A percentile compares a stretch with the other conserved stretches of the same genome.
phyloP scores from a whole-genome alignment of 2,329 filamentous ascomycete species.

The Geosmithia putterillii region DNA sequence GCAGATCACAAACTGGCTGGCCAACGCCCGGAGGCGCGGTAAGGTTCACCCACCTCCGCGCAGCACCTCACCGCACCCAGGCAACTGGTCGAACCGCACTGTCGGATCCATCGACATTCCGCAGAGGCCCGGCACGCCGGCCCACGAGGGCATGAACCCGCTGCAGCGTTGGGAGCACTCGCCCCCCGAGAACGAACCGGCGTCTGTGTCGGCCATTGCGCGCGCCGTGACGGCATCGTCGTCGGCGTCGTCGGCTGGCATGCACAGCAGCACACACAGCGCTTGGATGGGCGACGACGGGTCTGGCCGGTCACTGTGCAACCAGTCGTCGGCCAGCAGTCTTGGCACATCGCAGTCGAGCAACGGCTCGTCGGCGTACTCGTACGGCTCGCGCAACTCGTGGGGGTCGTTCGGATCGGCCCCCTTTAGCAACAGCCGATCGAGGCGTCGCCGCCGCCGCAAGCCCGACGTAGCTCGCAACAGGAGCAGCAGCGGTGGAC shows the following conservation, averaged over 20 bases:
- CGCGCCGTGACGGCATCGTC: constrained; percentile 41
- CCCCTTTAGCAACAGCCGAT: constrained; percentile 27
- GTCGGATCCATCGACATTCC: constrained; percentile 61
- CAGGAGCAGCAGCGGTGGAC: neutral
- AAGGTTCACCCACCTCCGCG: constrained; percentile 56
- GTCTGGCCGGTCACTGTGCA: constrained; percentile 43
- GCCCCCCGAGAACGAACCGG: constrained; percentile 47
- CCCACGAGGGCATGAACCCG: constrained; percentile 40
- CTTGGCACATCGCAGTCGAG: constrained; percentile 49
- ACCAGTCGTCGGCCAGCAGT: constrained; percentile 48
- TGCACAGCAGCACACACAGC: constrained; percentile 45
- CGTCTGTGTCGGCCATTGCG: constrained; percentile 45
- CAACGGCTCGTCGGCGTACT: constrained; percentile 41
- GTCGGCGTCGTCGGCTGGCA: constrained; percentile 35
- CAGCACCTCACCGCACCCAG: constrained; percentile 56
- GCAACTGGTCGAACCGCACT: constrained; percentile 41
- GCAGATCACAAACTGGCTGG: constrained; percentile 87
- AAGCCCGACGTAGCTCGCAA: no score
- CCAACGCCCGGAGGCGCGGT: constrained; percentile 73
- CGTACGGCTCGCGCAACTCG: constrained; percentile 44
- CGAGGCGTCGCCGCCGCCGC: constrained; percentile 33
- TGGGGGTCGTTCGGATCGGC: constrained; percentile 36
- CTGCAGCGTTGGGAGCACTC: constrained; percentile 48
- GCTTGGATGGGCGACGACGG: constrained; percentile 49
- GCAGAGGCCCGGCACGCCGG: constrained; percentile 41